Evolutionary conservation across 179 eudicot species (phyloP), one percentile per base, ranked within the genome.

Genomic region (Vitellaria paradoxa): DNA sequence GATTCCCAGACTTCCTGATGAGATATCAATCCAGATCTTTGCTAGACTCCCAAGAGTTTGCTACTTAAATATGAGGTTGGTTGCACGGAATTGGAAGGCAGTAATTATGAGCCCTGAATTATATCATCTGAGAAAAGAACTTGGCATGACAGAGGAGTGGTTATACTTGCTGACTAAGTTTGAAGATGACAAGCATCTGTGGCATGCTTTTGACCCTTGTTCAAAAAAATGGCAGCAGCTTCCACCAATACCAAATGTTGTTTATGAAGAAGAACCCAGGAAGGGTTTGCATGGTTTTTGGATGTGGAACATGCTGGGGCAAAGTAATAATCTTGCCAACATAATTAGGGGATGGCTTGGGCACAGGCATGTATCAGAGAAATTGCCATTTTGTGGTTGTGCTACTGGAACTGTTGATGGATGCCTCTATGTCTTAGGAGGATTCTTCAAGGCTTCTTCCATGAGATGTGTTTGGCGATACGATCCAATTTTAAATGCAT

Each of bases 131-230:
- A 77, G 80, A 70, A 77, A 69, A 77, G 80, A 69, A 70, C 75
- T 77, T 70, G 80, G 74, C 49, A 42, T 20, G n/a, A 77, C 80
- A n/a, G 80, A 77, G 37, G 75, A 77, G 65, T 77, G 80, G 80
- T 30, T 77, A 23, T 77, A 69, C 56, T 61, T 77, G 80, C 80
- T 77, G 47, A 49, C 57, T 5, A 77, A 71, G 64, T 26, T 60
- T 9, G 70, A 61, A 55, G 57, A 62, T 49, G 66, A 46, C 53
- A 71, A 71, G 53, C 76, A 70, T 21, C 24, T 78, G 21, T 78
- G 80, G 76, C 67, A 70, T 71, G 80, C 76, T 26, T n/a, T 78
- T 18, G 80, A 78, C 75, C 80, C 80, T 69, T 70, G 49, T 46
- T 77, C 80, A 14, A 77, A 49, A 60, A 69, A 59, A 57, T 77